Evolutionary conservation across 23 red algal genomes (phyloP).

Genomic region (Gracilariopsis chorda): DNA sequence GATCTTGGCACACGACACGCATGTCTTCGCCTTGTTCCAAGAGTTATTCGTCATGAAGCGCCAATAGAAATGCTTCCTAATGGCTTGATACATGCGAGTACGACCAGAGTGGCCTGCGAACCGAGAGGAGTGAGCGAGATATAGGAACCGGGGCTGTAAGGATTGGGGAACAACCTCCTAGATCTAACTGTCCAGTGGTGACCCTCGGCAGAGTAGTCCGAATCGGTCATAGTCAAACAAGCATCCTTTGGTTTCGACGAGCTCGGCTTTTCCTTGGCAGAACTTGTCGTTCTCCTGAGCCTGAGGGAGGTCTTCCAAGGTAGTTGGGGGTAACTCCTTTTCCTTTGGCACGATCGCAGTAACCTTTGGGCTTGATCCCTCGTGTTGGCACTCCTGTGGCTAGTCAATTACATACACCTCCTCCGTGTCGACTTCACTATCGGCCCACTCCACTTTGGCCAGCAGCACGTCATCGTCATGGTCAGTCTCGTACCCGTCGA

Average conservation of each 20-base stretch:
- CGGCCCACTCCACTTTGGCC: not conserved
- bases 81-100: not conserved
- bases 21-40: not conserved
- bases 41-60: constrained; percentile 1
- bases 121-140: constrained; percentile 9
- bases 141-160: not conserved
- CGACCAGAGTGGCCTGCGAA: constrained; percentile 3
- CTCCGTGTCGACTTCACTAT: not conserved
- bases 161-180: not conserved
- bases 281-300: not conserved
- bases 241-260: not conserved
- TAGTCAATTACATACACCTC: not conserved
- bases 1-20: not conserved
- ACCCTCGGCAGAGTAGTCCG: not conserved
- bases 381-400: not conserved
- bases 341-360: not conserved
- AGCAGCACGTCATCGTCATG: not conserved
- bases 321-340: not conserved
- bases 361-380: not conserved
- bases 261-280: not conserved
- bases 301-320: not conserved
- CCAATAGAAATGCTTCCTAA: constrained; percentile 32
- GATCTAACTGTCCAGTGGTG: not conserved
- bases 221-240: not conserved
- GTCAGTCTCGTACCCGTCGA: not conserved